phyloP scores from a whole-genome alignment of 768 basidiomycete species.

The Dictyophora rubrovolvata region DNA sequence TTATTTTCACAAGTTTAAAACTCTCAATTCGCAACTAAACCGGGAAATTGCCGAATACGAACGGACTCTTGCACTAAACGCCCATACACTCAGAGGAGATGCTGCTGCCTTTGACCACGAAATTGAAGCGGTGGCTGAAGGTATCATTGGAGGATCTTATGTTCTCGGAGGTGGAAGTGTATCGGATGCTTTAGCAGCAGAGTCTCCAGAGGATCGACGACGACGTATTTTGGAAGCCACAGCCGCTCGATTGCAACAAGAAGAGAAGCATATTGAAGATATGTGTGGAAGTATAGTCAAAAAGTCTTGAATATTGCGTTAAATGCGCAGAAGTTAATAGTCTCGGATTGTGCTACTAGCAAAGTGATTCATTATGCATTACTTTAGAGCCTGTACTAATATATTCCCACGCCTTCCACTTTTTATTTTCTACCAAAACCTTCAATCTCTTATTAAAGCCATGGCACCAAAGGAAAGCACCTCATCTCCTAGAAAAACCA shows the following conservation, averaged over 20 bases:
- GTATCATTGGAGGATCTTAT: slow-evolving; percentile 22
- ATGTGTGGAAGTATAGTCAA: slow-evolving; percentile 48
- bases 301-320: not conserved
- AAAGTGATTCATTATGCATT: not conserved
- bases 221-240: slow-evolving; percentile 49
- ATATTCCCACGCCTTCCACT: not conserved
- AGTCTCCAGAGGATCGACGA: slow-evolving; percentile 51
- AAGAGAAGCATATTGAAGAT: slow-evolving; percentile 64
- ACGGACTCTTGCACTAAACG: slow-evolving; percentile 37
- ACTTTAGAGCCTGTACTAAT: not conserved
- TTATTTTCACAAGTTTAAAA: slow-evolving; percentile 46
- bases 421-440: not conserved
- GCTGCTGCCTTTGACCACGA: slow-evolving; percentile 44
- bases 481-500: not conserved
- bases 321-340: not conserved
- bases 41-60: slow-evolving; percentile 65
- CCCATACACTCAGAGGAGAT: slow-evolving; percentile 38
- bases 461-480: slow-evolving; percentile 18
- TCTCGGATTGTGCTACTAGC: not conserved
- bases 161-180: slow-evolving; percentile 42
- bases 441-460: not conserved
- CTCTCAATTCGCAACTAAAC: slow-evolving; percentile 64
- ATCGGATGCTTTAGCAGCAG: slow-evolving; percentile 15
- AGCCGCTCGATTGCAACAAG: slow-evolving; percentile 44
- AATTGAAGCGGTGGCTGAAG: slow-evolving; percentile 42